These are phyloP conservation scores for Myriosclerotinia curreyana DNA, from an alignment of 2,329 filamentous ascomycete species.

Conservation along the genomic window DNA sequence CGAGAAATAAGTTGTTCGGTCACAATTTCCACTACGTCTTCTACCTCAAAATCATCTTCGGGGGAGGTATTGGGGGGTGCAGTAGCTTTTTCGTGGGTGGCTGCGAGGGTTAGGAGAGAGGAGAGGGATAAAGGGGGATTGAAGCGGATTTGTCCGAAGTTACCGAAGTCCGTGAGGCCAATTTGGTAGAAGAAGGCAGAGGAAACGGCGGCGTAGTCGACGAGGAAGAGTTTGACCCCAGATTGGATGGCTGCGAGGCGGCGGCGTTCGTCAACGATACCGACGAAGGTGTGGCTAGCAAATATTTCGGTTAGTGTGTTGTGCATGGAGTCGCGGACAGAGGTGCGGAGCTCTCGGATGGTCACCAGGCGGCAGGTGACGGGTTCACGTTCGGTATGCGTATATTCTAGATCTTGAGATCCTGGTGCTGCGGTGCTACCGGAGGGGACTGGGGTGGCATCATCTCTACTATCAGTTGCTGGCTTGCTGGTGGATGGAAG, in stretches of 20 bases:
- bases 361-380: constrained; percentile 74
- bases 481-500: constrained; percentile 55
- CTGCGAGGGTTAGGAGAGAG: constrained; percentile 70
- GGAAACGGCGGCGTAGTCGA: constrained; percentile 86
- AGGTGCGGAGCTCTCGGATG: constrained; percentile 76
- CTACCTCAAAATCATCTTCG: constrained; percentile 60
- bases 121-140: constrained; percentile 69
- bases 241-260: constrained; percentile 91
- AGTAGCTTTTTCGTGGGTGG: constrained; percentile 62
- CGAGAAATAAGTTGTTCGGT: constrained; percentile 67
- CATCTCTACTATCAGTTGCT: constrained; percentile 5
- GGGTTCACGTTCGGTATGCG: constrained; percentile 65
- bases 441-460: constrained; percentile 33
- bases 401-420: constrained; percentile 63
- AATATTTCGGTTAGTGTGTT: constrained; percentile 83
- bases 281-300: constrained; percentile 86
- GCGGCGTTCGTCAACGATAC: constrained; percentile 81
- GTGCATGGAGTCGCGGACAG: constrained; percentile 79
- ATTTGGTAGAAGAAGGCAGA: constrained; percentile 96
- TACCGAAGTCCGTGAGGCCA: constrained; percentile 90
- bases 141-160: constrained; percentile 83
- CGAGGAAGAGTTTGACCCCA: constrained; percentile 84
- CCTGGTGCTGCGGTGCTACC: background rate
- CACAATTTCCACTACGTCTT: constrained; percentile 64
- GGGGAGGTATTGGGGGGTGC: constrained; percentile 36